Evolutionary conservation across 2,329 filamentous ascomycete species (phyloP), one percentile per base, ranked within the genome.

Genomic region (Pestalotiopsis sp.): DNA sequence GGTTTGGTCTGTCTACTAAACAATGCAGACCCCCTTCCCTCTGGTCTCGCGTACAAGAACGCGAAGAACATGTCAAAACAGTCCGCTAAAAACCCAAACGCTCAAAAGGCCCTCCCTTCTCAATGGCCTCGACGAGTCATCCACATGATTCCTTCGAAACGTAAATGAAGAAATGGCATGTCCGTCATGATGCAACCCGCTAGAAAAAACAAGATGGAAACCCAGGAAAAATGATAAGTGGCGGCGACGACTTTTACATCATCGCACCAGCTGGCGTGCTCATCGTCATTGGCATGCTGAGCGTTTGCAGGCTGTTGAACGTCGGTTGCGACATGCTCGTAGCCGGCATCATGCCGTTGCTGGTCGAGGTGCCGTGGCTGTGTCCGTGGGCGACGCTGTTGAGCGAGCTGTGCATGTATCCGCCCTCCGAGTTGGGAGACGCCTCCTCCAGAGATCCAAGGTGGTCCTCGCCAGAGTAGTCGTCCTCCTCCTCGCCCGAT

Each of bases 401-500:
- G 13, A 91, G 79, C 1, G 87, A 87, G 4, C 81, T 77, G 5
- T 86, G 79, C 59, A 87, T 79, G 77, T 92, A 93, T 67, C 89
- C 89, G 72, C 86, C 84, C 72, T 92, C 90, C 0, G 91, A 93
- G 62, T 87, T 90, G 17, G 93, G 92, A 13, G 92, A 94, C 20
- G 92, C 90, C 72, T 95, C 92, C 71, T 94, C 93, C 36, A 95
- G 87, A 52, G 93, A 91, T 65, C 92, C 92, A 67, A 95, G 90
- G 38, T 95, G 92, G 73, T 96, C 93, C 72, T 97, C 94, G 70
- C 95, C 93, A 45, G 89, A 91, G 74, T 86, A 91, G 67, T 96
- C 93, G 76, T 97, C 94, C 73, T 95, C 90, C 60, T 97, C 94
- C 74, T 97, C 94, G 68, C 95, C 94, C 52, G 92, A 92, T 69